Evolutionary conservation across 192 early-diverging fungal genomes (phyloP).

Genomic region (Phycomyces blakesleeanus): DNA sequence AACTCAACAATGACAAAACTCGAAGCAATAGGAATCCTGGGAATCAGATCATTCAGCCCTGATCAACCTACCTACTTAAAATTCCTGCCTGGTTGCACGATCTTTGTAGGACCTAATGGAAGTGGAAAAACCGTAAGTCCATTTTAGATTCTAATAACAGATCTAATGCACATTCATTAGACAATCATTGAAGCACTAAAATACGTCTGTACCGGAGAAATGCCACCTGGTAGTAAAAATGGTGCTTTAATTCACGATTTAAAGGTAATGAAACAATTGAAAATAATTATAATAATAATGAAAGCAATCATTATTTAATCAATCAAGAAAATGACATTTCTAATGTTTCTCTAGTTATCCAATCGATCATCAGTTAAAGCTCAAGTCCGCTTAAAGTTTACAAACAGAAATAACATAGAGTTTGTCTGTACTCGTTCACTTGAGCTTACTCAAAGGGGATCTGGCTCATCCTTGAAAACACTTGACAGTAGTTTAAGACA

Average conservation of each 20-base stretch:
- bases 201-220: constrained; percentile 88
- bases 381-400: constrained; percentile 86
- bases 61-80: constrained; percentile 68
- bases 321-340: too few species aligned
- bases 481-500: constrained; percentile 72
- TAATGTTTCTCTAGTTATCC: constrained; percentile 46
- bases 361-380: constrained; percentile 81
- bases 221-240: constrained; percentile 82
- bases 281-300: too few species aligned
- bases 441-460: constrained; percentile 65
- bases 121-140: constrained; percentile 86
- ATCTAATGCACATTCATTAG: constrained; percentile 21
- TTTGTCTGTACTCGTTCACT: constrained; percentile 79
- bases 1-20: constrained; percentile 65
- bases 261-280: constrained; percentile 68
- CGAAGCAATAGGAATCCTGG: constrained; percentile 73
- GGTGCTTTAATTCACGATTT: constrained; percentile 96
- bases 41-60: constrained; percentile 90
- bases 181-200: constrained; percentile 97
- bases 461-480: constrained; percentile 59
- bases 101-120: constrained; percentile 95
- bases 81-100: constrained; percentile 87
- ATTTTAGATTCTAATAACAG: neutral
- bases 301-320: neutral
- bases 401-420: constrained; percentile 66